A percentile compares a stretch with the other conserved stretches of the same genome.
These are phyloP conservation scores for Globisporangium abappressorium DNA, from an alignment of 352 stramenopile species.

Conservation along the genomic window DNA sequence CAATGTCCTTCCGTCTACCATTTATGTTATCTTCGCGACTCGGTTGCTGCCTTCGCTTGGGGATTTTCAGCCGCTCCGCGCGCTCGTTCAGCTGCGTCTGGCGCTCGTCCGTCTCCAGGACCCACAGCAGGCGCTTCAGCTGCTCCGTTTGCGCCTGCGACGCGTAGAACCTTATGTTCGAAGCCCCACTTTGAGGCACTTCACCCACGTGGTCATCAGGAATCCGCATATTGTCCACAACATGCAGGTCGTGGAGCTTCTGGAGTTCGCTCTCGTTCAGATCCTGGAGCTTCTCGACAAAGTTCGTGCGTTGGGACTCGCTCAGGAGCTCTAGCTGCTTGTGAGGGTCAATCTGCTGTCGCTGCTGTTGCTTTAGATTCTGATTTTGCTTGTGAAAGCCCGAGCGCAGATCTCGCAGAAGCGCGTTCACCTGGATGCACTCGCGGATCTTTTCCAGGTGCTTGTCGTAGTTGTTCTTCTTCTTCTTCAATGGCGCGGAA, in stretches of 20 bases:
- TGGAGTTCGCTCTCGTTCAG: constrained; percentile 56
- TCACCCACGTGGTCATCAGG: constrained; percentile 1
- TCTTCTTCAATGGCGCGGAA: constrained; percentile 4
- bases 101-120: constrained; percentile 40
- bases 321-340: not conserved
- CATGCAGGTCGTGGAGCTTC: constrained; percentile 32
- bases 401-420: constrained; percentile 18
- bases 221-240: constrained; percentile 42
- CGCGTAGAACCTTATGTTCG: constrained; percentile 53
- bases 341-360: not conserved
- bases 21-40: not conserved
- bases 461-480: constrained; percentile 28
- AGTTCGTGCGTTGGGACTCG: constrained; percentile 51
- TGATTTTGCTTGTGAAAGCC: constrained; percentile 1
- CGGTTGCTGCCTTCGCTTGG: not conserved
- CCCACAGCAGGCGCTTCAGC: constrained; percentile 61
- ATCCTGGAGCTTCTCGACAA: constrained; percentile 60
- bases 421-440: constrained; percentile 41
- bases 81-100: constrained; percentile 25
- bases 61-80: constrained; percentile 13
- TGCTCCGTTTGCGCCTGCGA: constrained; percentile 43
- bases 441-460: constrained; percentile 20
- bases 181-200: not conserved
- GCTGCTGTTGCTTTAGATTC: not conserved
- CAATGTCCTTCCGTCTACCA: not conserved